Percentiles rank a stretch among this genome's conserved stretches.
These are phyloP conservation scores for Circinella minor DNA, from an alignment of 371 early-diverging fungal species.

Conservation along the genomic window DNA sequence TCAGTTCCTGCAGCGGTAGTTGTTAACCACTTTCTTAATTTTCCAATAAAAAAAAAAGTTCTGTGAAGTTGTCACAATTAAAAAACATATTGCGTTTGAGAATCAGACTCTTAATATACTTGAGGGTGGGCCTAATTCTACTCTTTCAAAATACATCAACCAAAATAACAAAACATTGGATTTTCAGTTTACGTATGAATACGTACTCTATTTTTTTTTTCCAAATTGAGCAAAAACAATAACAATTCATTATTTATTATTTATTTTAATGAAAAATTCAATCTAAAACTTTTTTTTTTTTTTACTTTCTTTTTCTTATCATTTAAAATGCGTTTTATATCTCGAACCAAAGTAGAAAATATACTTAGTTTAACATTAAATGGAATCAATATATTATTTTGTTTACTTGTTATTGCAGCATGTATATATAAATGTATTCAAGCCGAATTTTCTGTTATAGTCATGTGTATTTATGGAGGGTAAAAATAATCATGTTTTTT, in stretches of 20 bases:
- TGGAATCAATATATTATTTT: conserved; percentile 40
- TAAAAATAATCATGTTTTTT: conserved; percentile 15
- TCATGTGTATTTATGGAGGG: conserved; percentile 51
- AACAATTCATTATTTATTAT: conserved; percentile 1
- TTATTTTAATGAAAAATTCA: conserved; percentile 3
- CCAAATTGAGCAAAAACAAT: conserved; percentile 16
- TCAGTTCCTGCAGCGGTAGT: too few relatives aligned
- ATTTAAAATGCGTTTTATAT: conserved; percentile 27
- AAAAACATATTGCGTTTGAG: too few relatives aligned
- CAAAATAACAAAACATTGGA: too few relatives aligned
- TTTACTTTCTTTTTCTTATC: neutral
- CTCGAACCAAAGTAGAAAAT: conserved; percentile 47
- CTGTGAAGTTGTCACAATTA: too few relatives aligned
- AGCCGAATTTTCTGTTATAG: conserved; percentile 41
- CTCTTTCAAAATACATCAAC: too few relatives aligned
- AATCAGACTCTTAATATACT: too few relatives aligned
- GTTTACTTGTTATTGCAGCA: conserved; percentile 38
- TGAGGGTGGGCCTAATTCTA: too few relatives aligned
- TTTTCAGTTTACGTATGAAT: too few relatives aligned
- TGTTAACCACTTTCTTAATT: too few relatives aligned
- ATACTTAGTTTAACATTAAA: conserved; percentile 42
- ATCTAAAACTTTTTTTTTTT: conserved; percentile 6
- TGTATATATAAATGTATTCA: conserved; percentile 37
- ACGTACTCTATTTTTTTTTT: neutral
- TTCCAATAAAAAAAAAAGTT: too few relatives aligned